Evolutionary conservation across 2,329 filamentous ascomycete genomes (phyloP).

Genomic region (Elsinoe fawcettii): DNA sequence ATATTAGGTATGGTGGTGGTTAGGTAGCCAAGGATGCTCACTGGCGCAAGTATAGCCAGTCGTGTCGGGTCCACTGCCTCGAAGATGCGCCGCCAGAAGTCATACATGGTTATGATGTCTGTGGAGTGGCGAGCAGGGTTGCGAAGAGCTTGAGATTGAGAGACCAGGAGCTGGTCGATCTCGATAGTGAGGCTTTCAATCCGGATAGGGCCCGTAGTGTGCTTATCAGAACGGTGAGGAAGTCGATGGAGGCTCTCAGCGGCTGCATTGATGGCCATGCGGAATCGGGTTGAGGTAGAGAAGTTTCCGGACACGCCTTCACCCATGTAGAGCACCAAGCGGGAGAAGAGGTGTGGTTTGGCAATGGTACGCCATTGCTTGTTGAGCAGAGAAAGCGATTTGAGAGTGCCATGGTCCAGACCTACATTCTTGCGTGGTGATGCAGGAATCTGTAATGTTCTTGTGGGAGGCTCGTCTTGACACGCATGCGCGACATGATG

Average conservation of each 20-base stretch:
- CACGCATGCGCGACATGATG: neutral
- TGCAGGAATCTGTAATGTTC: neutral
- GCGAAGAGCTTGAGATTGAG: neutral
- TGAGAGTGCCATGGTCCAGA: neutral
- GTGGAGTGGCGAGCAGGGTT: constrained; percentile 11
- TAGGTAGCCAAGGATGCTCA: constrained; percentile 2
- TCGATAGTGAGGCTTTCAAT: constrained; percentile 6
- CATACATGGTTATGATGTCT: constrained; percentile 13
- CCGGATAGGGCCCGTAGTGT: neutral
- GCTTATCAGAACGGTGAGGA: neutral
- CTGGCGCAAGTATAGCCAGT: constrained; percentile 4
- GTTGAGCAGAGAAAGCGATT: neutral
- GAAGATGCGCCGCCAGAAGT: constrained; percentile 12
- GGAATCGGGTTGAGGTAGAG: constrained; percentile 5
- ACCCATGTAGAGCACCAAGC: neutral
- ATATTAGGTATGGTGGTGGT: constrained; percentile 2
- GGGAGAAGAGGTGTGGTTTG: constrained; percentile 1
- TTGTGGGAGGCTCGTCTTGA: neutral
- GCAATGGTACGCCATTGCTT: constrained; percentile 1
- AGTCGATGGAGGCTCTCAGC: neutral
- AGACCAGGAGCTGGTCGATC: neutral
- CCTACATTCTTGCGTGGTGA: neutral
- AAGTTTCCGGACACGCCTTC: neutral
- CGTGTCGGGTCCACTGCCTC: constrained; percentile 1
- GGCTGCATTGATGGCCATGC: neutral